Conservation (phyloP, 768 basidiomycete genomes). For the Suillus tomentosus region DNA sequence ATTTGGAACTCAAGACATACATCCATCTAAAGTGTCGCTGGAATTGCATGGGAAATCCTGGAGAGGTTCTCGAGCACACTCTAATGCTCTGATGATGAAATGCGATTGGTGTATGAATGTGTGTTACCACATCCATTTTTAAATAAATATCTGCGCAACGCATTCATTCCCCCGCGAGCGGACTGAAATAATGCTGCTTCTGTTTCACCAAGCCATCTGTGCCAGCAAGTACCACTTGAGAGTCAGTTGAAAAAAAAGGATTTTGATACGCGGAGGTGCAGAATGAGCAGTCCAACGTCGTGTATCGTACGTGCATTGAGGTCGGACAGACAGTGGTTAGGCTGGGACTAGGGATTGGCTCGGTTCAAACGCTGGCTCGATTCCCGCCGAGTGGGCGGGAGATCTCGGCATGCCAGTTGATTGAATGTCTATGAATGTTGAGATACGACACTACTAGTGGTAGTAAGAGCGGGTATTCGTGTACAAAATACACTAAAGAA, state of each 20-base stretch:
- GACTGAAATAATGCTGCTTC: conserved; percentile 10
- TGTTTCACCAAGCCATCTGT: conserved; percentile 16
- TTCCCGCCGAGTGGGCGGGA: neutral
- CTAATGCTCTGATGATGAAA: conserved; percentile 20
- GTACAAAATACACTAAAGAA: no score
- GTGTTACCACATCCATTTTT: neutral
- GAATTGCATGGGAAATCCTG: conserved; percentile 85
- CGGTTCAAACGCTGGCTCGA: neutral
- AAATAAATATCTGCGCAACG: conserved; percentile 13
- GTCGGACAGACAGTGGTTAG: neutral
- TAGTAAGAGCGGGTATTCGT: no score
- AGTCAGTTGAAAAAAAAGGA: conserved; percentile 4
- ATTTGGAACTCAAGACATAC: conserved; percentile 72
- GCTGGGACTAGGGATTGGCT: neutral
- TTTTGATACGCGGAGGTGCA: conserved; percentile 9
- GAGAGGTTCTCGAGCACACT: conserved; percentile 59
- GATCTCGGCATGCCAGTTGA: no score
- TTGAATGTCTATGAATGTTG: no score
- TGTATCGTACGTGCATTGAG: no score
- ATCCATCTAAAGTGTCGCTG: conserved; percentile 68
- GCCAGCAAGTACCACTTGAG: conserved; percentile 10
- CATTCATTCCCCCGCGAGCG: conserved; percentile 10
- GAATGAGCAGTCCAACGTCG: conserved; percentile 3
- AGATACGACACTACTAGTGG: no score
- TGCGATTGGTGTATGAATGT: neutral